Evolutionary conservation across 352 stramenopile species (phyloP), one percentile per base, ranked within the genome.

Genomic region (Phytophthora europaea): DNA sequence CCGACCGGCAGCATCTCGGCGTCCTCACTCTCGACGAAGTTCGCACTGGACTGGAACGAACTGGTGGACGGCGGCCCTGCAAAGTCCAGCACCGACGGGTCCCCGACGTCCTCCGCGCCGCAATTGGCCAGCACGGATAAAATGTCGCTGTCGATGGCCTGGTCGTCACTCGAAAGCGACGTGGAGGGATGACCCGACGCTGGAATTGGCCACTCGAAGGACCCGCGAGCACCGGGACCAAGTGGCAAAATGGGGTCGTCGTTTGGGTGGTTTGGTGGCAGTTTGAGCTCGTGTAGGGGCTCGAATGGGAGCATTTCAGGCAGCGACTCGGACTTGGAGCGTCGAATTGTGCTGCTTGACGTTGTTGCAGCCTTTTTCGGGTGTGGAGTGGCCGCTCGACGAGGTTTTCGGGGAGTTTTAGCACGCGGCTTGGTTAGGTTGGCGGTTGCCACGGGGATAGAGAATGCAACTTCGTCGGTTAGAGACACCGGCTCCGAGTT

Each of bases 71-170:
- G 26, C 18, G 65, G 43, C 6, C 61, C 70, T 1, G 43, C 51
- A 16, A 75, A 80, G 54, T 75, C 66, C 13, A 72, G 38, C 47
- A 57, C 62, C 16, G 63, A 68, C 34, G 73, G 58, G 31, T 84
- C 75, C 3, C 47, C 70, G 8, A 79, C 53, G 26, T 92, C 84
- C 13, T 79, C 79, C 0, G 64, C 58, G 43, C 89, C 83, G 52
- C 76, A 92, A 53, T 81, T 83, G 0, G 84, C 86, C 20, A 93
- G 72, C 3, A 93, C 81, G 6, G 86, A 93, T 20, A 93, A 72
- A 69, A 93, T 93, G 52, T 93, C 86, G 28, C 83, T 92, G 71
- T 94, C 86, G 50, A 94, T 94, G 2, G 84, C 83, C 2, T 92
- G 81, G 1, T 94, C 84, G 12, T 84, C 75, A 50, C 84, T 94